Conservation (phyloP, 1,139 yeast genomes). For the Saccharomycopsis phalli region DNA sequence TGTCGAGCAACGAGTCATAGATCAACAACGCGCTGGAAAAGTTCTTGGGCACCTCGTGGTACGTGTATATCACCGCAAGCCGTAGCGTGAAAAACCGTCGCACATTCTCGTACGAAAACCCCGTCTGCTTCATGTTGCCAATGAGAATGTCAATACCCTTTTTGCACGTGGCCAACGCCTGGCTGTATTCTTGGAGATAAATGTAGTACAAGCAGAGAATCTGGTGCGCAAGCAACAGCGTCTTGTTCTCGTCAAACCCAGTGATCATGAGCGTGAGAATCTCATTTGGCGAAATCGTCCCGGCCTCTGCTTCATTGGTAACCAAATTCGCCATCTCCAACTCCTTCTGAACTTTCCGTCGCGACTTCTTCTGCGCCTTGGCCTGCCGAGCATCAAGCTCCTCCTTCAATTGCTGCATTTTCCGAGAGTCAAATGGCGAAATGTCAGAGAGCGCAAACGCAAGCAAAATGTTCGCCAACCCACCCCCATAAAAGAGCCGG, state of each 20-base stretch:
- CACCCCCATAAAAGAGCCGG: constrained; percentile 52
- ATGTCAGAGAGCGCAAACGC: constrained; percentile 58
- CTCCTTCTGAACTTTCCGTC: constrained; percentile 24
- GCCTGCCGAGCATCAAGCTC: constrained; percentile 18
- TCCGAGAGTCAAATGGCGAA: constrained; percentile 43
- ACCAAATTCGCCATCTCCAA: constrained; percentile 23
- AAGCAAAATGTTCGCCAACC: constrained; percentile 50
- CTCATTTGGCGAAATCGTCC: constrained; percentile 33
- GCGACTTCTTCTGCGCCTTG: constrained; percentile 21
- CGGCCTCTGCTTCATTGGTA: constrained; percentile 23
- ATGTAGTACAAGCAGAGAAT: constrained; percentile 55
- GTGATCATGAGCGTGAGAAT: constrained; percentile 44
- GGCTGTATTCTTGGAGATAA: constrained; percentile 53
- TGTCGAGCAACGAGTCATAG: constrained; percentile 51
- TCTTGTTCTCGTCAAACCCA: constrained; percentile 40
- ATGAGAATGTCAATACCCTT: constrained; percentile 54
- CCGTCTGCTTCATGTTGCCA: constrained; percentile 37
- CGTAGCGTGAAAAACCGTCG: constrained; percentile 54
- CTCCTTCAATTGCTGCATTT: constrained; percentile 22
- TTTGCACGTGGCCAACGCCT: constrained; percentile 52
- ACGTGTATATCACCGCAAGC: constrained; percentile 71
- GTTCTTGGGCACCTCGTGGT: constrained; percentile 85
- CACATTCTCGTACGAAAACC: constrained; percentile 41
- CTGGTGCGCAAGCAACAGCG: constrained; percentile 54
- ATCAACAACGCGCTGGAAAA: constrained; percentile 64